Conservation (phyloP, 345 rosid genomes). For the Passiflora organensis region DNA sequence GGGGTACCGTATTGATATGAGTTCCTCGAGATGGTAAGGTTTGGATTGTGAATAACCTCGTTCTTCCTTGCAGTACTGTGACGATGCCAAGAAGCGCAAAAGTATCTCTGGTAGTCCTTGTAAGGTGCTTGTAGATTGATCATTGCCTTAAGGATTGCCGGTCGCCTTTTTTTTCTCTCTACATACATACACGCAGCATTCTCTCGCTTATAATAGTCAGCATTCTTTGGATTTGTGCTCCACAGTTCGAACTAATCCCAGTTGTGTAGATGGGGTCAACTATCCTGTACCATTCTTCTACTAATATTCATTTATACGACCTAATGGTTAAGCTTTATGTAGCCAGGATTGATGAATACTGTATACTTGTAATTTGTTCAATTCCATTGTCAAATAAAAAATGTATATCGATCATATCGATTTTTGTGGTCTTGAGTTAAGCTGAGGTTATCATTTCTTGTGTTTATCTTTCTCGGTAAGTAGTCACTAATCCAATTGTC, state of each 20-base stretch:
- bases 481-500: too few species aligned
- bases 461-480: too few species aligned
- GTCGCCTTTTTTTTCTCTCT: too few species aligned
- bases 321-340: not conserved
- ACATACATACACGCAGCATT: not conserved
- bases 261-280: not conserved
- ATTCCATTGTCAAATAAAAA: not conserved
- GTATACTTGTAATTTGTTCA: not conserved
- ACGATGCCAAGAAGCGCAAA: slow-evolving; percentile 34
- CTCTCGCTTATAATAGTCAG: not conserved
- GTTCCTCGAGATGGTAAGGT: too few species aligned
- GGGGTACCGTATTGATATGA: not conserved
- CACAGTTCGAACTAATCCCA: not conserved
- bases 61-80: slow-evolving; percentile 32
- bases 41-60: not conserved
- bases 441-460: too few species aligned
- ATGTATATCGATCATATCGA: too few species aligned
- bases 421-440: too few species aligned
- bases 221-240: not conserved
- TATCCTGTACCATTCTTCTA: slow-evolving; percentile 1
- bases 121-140: slow-evolving; percentile 38
- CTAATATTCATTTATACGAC: too few species aligned
- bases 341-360: not conserved
- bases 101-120: slow-evolving; percentile 31
- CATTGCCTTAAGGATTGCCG: too few species aligned